Percentiles rank a stretch among this genome's conserved stretches.
Conservation (phyloP, 2,329 filamentous ascomycete genomes). For the Claviceps pazoutovae region DNA sequence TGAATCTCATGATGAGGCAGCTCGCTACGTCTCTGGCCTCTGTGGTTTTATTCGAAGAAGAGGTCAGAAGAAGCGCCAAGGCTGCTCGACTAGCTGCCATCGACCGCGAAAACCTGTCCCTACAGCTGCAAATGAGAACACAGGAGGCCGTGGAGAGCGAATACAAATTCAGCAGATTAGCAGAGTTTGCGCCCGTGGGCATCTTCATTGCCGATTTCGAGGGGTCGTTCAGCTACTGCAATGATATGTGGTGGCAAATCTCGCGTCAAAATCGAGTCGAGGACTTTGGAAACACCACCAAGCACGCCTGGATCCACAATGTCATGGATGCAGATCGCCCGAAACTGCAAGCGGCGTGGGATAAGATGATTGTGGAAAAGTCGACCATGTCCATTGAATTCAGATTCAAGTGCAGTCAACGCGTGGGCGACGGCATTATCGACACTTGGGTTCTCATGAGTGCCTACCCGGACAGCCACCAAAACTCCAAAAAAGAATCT, state of each 20-base stretch:
- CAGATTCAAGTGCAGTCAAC: conserved; percentile 55
- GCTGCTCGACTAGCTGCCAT: conserved; percentile 10
- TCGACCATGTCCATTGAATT: conserved; percentile 56
- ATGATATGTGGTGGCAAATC: conserved; percentile 59
- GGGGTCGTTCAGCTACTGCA: conserved; percentile 49
- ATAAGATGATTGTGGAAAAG: conserved; percentile 36
- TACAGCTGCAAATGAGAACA: conserved; percentile 5
- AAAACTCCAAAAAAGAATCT: conserved; percentile 50
- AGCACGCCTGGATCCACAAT: conserved; percentile 51
- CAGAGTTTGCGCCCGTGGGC: conserved; percentile 68
- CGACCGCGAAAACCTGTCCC: conserved; percentile 4
- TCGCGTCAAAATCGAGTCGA: conserved; percentile 48
- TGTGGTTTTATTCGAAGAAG: conserved; percentile 57
- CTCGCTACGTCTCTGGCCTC: conserved; percentile 56
- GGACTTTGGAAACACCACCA: conserved; percentile 33
- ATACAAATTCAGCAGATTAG: conserved; percentile 58
- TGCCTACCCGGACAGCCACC: conserved; percentile 57
- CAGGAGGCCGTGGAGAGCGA: conserved; percentile 6
- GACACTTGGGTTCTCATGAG: conserved; percentile 69
- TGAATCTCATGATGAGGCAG: conserved; percentile 40
- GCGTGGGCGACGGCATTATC: conserved; percentile 41
- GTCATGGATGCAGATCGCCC: conserved; percentile 52
- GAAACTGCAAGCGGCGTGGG: conserved; percentile 46
- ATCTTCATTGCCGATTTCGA: conserved; percentile 65
- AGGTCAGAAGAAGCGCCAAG: conserved; percentile 41